Percentiles rank a stretch among this genome's conserved stretches.
These are phyloP conservation scores for Beauveria varroae DNA, from an alignment of 2,329 filamentous ascomycete genomes.

Conservation along the genomic window DNA sequence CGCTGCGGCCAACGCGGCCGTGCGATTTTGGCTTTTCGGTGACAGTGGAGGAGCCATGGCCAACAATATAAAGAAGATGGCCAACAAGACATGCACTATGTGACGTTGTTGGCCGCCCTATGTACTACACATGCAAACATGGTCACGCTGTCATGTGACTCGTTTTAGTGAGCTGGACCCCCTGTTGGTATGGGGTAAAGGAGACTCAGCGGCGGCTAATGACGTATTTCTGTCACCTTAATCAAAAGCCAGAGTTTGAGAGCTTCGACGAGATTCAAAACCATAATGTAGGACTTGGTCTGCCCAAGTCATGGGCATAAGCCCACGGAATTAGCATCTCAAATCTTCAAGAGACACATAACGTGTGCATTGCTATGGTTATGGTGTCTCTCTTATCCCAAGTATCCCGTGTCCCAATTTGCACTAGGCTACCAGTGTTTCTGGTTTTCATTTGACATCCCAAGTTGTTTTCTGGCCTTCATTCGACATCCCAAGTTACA, in stretches of 20 bases:
- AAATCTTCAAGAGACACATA: neutral
- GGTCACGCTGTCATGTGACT: neutral
- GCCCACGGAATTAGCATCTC: too few relatives aligned
- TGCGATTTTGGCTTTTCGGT: neutral
- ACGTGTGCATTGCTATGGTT: slow-evolving; percentile 10
- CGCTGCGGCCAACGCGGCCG: slow-evolving; percentile 6
- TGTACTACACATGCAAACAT: neutral
- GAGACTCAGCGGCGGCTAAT: too few relatives aligned
- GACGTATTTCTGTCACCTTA: too few relatives aligned
- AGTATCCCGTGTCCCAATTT: neutral
- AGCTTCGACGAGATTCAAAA: too few relatives aligned
- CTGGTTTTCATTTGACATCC: neutral
- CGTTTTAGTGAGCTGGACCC: too few relatives aligned
- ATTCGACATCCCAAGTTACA: neutral
- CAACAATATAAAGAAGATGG: neutral
- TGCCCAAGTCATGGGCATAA: too few relatives aligned
- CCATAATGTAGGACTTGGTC: too few relatives aligned
- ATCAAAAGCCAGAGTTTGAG: too few relatives aligned
- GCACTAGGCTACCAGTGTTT: neutral
- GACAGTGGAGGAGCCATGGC: neutral
- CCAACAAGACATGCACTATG: neutral
- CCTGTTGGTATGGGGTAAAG: too few relatives aligned
- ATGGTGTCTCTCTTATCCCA: neutral
- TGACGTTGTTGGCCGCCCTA: neutral
- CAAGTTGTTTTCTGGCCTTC: neutral